Conservation (phyloP, 192 early-diverging fungal species). For the Backusella luteola region DNA sequence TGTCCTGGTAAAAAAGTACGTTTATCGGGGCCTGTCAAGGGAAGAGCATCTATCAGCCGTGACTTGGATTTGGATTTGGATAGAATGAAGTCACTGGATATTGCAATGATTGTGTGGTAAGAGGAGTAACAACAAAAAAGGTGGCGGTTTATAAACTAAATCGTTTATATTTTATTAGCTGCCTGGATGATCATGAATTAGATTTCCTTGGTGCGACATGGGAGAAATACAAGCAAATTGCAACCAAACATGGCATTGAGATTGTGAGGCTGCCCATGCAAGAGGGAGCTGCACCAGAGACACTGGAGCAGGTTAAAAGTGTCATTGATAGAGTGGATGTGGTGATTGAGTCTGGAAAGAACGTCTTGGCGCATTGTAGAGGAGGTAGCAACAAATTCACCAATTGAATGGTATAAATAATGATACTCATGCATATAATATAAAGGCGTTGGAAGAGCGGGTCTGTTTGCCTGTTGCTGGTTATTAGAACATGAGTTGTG, state of each 20-base stretch:
- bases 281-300: conserved; percentile 63
- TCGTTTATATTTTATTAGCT: conserved; percentile 39
- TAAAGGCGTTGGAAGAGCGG: conserved; percentile 71
- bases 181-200: conserved; percentile 64
- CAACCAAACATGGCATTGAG: conserved; percentile 50
- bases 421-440: neutral
- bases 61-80: conserved; percentile 73
- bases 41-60: conserved; percentile 67
- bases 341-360: conserved; percentile 45
- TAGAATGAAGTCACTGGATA: conserved; percentile 51
- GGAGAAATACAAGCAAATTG: conserved; percentile 53
- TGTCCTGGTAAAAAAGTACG: conserved; percentile 84
- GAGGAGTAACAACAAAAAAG: too few relatives aligned
- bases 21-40: conserved; percentile 65
- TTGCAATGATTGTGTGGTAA: conserved; percentile 67
- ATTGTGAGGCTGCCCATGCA: conserved; percentile 68
- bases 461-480: conserved; percentile 76
- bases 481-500: conserved; percentile 57
- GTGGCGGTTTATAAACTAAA: too few relatives aligned
- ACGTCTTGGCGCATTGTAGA: conserved; percentile 69
- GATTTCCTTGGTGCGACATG: conserved; percentile 65
- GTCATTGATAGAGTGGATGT: conserved; percentile 52
- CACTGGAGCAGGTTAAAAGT: conserved; percentile 53
- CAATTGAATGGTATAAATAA: neutral
- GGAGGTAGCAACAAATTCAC: conserved; percentile 39